Base-by-base conservation (phyloP, 345 rosid genomes). In the Eucalyptus brandiana region DNA sequence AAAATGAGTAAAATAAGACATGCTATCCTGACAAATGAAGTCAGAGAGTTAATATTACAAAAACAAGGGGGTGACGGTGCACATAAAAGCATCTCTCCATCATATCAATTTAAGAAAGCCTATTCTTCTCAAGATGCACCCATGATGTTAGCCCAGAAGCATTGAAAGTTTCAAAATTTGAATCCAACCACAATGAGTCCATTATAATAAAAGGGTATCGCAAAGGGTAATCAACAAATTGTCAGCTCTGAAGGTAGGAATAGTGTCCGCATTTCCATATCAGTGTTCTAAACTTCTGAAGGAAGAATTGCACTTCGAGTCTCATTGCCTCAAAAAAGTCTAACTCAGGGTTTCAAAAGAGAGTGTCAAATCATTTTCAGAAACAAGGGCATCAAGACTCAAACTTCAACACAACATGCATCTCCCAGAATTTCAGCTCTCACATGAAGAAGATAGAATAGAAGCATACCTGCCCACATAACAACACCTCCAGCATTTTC, bases 401-500 rank as follows among this genome's bases (percentile, higher is more conserved):
- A 76, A 76, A 53, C 42, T 72, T 72, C 83, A 72, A 72, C 83
- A 37, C n/a, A 88, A 49, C 87, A 44, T 37, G 76, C 53, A 90
- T 42, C 19, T 76, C 69, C 49, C n/a, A 44, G 18, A 34, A 88
- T 54, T 86, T 87, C 69, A 54, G 53, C 60, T 47, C 56, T 32
- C 51, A 51, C 87, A 87, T 56, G 28, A 76, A 76, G 85, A 87
- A 32, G 62, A 56, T 65, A 86, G 58, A 45, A 86, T 45, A 50
- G 30, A 80, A 85, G 32, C 34, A 91, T 95, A 98, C 99, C 99
- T 90, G 99, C 99, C 99, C 99, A 98, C 99, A 97, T 96, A 76
- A 98, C 96, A 87, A 96, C 93, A 32, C 99, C 99, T 60, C 99
- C 99, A 87, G 99, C 99, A 88, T 87, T 97, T 95, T 98, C 99